Evolutionary conservation across 2,329 filamentous ascomycete genomes (phyloP).

Genomic region (Scolecobasidium constrictum): DNA sequence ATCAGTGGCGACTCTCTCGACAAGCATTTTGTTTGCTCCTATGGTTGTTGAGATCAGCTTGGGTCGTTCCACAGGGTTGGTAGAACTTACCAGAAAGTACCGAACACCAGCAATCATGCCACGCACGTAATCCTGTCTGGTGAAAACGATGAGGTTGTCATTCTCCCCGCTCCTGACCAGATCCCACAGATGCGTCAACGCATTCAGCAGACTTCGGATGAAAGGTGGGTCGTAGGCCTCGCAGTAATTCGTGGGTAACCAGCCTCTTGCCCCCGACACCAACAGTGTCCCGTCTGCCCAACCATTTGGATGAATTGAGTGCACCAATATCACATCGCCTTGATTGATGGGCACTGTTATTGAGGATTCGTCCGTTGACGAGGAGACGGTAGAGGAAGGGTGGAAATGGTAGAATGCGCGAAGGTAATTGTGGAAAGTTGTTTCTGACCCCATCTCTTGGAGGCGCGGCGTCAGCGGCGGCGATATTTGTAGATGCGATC

Average conservation of each 20-base stretch:
- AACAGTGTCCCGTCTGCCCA: conserved; percentile 95
- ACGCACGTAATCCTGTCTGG: conserved; percentile 88
- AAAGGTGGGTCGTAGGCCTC: conserved; percentile 85
- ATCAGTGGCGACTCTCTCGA: conserved; percentile 71
- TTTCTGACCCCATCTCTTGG: conserved; percentile 35
- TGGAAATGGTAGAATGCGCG: conserved; percentile 91
- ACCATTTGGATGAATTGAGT: conserved; percentile 95
- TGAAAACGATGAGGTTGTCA: conserved; percentile 67
- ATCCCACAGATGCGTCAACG: conserved; percentile 87
- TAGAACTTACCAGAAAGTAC: conserved; percentile 64
- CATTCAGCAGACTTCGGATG: conserved; percentile 75
- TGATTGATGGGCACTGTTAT: conserved; percentile 79
- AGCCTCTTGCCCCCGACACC: conserved; percentile 75
- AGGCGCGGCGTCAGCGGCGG: conserved; percentile 62
- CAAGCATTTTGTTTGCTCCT: conserved; percentile 84
- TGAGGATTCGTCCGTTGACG: conserved; percentile 53
- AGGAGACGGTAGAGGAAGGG: conserved; percentile 63
- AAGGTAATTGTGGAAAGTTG: conserved; percentile 86
- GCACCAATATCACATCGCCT: conserved; percentile 85
- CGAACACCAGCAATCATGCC: conserved; percentile 89
- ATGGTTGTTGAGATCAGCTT: conserved; percentile 2
- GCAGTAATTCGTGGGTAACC: conserved; percentile 97
- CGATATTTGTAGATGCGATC: conserved; percentile 48
- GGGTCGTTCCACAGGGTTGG: neutral
- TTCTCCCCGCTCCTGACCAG: conserved; percentile 67